Evolutionary conservation across 2,329 filamentous ascomycete genomes (phyloP).

Genomic region (Paecilomyces formosus): DNA sequence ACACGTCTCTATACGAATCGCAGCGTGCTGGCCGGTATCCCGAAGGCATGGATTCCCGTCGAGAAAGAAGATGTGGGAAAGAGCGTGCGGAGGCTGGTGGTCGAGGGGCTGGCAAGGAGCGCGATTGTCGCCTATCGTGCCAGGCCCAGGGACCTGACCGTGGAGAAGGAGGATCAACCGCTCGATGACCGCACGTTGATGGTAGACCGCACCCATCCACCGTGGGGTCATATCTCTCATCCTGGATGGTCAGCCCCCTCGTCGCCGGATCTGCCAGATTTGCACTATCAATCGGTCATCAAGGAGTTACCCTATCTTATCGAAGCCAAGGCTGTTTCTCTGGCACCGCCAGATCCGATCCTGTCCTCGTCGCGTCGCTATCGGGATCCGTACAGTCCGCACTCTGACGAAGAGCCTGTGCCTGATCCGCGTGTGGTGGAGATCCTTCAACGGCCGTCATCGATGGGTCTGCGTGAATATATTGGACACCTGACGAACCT

Average conservation of each 20-base stretch:
- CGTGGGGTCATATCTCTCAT: slow-evolving; percentile 81
- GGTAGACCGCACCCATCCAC: slow-evolving; percentile 41
- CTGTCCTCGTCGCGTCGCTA: slow-evolving; percentile 26
- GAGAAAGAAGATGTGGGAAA: slow-evolving; percentile 76
- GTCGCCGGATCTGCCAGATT: slow-evolving; percentile 63
- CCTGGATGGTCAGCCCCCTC: slow-evolving; percentile 80
- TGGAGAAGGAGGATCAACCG: slow-evolving; percentile 25
- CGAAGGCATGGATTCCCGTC: slow-evolving; percentile 77
- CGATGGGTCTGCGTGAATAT: slow-evolving; percentile 74
- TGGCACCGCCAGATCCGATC: slow-evolving; percentile 57
- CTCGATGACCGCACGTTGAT: slow-evolving; percentile 22
- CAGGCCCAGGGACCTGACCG: slow-evolving; percentile 54
- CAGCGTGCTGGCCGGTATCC: slow-evolving; percentile 70
- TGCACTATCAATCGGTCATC: slow-evolving; percentile 79
- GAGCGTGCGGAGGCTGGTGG: slow-evolving; percentile 68
- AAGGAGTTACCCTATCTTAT: slow-evolving; percentile 81
- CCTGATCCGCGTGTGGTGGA: slow-evolving; percentile 63
- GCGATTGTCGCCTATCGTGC: slow-evolving; percentile 75
- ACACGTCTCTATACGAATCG: slow-evolving; percentile 82
- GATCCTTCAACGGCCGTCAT: slow-evolving; percentile 61
- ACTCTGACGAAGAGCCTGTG: slow-evolving; percentile 27
- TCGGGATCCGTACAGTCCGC: slow-evolving; percentile 22
- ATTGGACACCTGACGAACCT: slow-evolving; percentile 62
- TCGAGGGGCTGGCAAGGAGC: slow-evolving; percentile 64
- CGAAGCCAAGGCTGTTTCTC: slow-evolving; percentile 84